Evolutionary conservation across 2,329 filamentous ascomycete species (phyloP), one percentile per base, ranked within the genome.

Genomic region (Ramularia endophylla): DNA sequence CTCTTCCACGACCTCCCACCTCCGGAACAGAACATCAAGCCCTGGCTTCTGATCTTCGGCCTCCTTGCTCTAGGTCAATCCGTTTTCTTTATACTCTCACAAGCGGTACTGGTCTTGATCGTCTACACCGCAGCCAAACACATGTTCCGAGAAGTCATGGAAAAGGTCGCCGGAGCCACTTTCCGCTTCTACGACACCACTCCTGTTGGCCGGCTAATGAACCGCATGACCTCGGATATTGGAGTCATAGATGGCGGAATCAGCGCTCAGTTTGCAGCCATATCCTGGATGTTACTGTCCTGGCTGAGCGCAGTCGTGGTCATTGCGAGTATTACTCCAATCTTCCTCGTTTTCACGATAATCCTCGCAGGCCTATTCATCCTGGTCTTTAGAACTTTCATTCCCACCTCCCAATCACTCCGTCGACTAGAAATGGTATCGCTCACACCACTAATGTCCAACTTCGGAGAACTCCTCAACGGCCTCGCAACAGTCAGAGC

Each of bases 121-220:
- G 78, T 87, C 16, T 89, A 92, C 59, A 76, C 77, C 22, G 86
- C 88, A 1, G 86, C 85, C 0, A 85, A 83, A 53, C 69, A 72
- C 5, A 75, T 95, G 36, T 95, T 95, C 64, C 71, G 70, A 46
- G 72, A 78, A 28, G 85, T 87, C 15, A 78, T 95, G 65, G 67
- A 74, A 2, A 77, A 76, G 38, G 85, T 95, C 36, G 83, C 83
- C 58, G 77, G 80, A 54, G 85, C 88, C 0, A 89, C 83, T 0
- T 94, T 95, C 65, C 80, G 87, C 1, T 95, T 89, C 63, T 92
- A 94, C 66, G 89, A 95, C 59, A 80, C 87, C 3, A 95, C 89
- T 0, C 89, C 89, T 0, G 81, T 94, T 0, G 89, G 89, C 0
- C 79, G 89, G 34, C 69, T 95, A 47, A 95, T 95, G 85, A 95